Evolutionary conservation across 2,329 filamentous ascomycete genomes (phyloP).

Genomic region (Beauveria rudraprayagi): DNA sequence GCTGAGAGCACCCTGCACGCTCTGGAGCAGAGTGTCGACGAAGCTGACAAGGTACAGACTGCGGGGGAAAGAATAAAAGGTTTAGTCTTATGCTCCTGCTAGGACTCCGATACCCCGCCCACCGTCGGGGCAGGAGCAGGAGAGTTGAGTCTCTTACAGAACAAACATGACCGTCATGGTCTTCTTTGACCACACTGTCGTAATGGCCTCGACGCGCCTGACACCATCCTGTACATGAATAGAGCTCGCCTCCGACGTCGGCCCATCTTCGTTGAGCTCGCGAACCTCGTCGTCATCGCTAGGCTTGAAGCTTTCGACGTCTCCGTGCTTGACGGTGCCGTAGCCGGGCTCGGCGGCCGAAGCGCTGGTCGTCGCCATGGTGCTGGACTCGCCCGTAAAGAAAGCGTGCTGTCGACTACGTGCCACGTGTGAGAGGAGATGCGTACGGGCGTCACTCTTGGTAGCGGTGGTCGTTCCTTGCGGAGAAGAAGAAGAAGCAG

Average conservation of each 20-base stretch:
- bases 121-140: not conserved
- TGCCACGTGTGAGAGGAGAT: not conserved
- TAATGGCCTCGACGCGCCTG: constrained; percentile 29
- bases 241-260: constrained; percentile 13
- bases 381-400: not conserved
- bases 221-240: constrained; percentile 29
- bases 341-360: not conserved
- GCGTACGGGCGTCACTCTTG: not conserved
- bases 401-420: not conserved
- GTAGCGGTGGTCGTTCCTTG: not conserved
- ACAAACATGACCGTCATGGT: constrained; percentile 28
- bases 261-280: not conserved
- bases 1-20: constrained; percentile 40
- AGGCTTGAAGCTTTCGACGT: not conserved
- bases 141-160: constrained; percentile 23
- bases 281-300: constrained; percentile 11
- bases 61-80: not conserved
- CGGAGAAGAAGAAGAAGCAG: not conserved
- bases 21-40: constrained; percentile 27
- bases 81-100: not conserved
- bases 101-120: no score
- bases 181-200: constrained; percentile 29
- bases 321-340: constrained; percentile 4
- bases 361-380: not conserved
- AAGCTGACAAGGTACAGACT: constrained; percentile 34